phyloP scores from a whole-genome alignment of 257 asterid species.

The Euphrasia confusa region DNA sequence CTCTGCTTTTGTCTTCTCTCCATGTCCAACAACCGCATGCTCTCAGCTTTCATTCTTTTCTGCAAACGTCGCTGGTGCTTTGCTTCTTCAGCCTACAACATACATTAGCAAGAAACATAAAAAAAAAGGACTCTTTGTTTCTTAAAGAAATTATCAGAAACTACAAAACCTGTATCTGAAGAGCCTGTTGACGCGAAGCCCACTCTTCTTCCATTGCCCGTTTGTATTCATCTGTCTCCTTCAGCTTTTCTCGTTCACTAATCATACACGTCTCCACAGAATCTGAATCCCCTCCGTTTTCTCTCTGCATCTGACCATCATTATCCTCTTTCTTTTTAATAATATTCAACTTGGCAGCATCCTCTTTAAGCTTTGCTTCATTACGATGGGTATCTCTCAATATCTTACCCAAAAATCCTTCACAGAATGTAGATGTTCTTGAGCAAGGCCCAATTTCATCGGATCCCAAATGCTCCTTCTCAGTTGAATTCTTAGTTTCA shows the following conservation, averaged over 20 bases:
- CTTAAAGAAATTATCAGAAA: not conserved
- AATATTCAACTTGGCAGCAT: conserved; percentile 17
- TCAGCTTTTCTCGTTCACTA: conserved; percentile 59
- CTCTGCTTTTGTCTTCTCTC: conserved; percentile 92
- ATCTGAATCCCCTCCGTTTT: conserved; percentile 18
- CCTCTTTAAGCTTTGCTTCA: conserved; percentile 21
- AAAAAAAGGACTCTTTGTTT: too few relatives aligned
- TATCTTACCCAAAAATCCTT: conserved; percentile 6
- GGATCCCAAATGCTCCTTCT: too few relatives aligned
- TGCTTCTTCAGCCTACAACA: conserved; percentile 85
- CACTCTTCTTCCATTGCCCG: conserved; percentile 71
- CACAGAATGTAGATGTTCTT: conserved; percentile 20
- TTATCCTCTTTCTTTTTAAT: conserved; percentile 24
- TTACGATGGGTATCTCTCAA: not conserved
- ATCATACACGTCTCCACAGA: conserved; percentile 31
- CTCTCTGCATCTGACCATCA: conserved; percentile 23
- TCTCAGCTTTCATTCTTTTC: conserved; percentile 77
- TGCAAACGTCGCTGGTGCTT: conserved; percentile 39
- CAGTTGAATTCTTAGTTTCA: conserved; percentile 3
- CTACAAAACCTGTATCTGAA: conserved; percentile 63
- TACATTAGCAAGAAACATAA: not conserved
- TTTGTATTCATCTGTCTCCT: conserved; percentile 88
- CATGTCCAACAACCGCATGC: conserved; percentile 74
- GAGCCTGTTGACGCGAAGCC: conserved; percentile 62
- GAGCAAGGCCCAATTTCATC: conserved; percentile 18